Percentiles rank a stretch among this genome's conserved stretches.
Conservation (phyloP, 257 asterid species). For the Striga asiatica region DNA sequence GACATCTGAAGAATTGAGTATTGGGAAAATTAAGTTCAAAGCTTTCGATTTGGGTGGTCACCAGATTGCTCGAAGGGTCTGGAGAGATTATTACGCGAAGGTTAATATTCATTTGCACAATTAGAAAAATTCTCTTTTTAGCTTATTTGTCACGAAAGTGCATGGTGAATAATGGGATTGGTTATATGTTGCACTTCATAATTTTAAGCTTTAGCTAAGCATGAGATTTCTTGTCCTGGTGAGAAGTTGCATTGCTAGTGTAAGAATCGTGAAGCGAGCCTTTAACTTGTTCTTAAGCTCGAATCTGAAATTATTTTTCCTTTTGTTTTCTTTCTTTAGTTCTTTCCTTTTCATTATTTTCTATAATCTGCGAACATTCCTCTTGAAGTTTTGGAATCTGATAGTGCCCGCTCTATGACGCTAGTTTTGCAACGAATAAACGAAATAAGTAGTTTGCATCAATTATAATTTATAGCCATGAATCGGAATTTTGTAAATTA, state of each 20-base stretch:
- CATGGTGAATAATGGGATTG: not conserved
- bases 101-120: conserved; percentile 1
- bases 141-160: not conserved
- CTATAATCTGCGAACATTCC: too few relatives aligned
- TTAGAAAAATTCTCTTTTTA: not conserved
- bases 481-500: too few relatives aligned
- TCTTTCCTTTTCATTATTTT: too few relatives aligned
- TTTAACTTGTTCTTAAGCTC: too few relatives aligned
- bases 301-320: too few relatives aligned
- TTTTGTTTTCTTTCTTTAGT: too few relatives aligned
- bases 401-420: too few relatives aligned
- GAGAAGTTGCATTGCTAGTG: not conserved
- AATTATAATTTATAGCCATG: too few relatives aligned
- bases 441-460: not conserved
- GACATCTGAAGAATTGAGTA: conserved; percentile 34
- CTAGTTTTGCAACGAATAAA: too few relatives aligned
- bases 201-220: not conserved
- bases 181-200: not conserved
- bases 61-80: conserved; percentile 37
- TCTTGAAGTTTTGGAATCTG: too few relatives aligned
- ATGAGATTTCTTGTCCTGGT: not conserved
- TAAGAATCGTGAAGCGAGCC: not conserved
- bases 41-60: conserved; percentile 43
- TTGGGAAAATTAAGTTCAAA: conserved; percentile 30
- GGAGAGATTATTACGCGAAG: conserved; percentile 37